These are phyloP conservation scores for Escallonia herrerae DNA, from an alignment of 129 eudicot species.

Conservation along the genomic window DNA sequence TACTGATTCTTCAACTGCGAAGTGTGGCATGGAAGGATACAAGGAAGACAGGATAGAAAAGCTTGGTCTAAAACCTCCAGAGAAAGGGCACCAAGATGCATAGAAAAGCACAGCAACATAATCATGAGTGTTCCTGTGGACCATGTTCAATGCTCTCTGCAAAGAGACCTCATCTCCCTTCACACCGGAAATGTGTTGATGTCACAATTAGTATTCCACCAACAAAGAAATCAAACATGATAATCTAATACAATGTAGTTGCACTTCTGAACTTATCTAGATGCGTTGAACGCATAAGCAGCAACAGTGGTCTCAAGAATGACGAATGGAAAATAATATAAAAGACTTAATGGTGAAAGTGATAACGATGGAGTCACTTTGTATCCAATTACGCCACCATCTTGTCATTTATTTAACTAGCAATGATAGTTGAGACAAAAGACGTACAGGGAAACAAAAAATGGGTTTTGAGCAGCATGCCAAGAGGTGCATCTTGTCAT, in stretches of 20 bases:
- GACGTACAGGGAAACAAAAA: too few species aligned
- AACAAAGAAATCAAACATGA: not conserved
- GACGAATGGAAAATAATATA: too few species aligned
- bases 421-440: too few species aligned
- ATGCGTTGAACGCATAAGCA: too few species aligned
- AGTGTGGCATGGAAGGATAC: conserved; percentile 78
- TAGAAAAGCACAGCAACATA: conserved; percentile 72
- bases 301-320: too few species aligned
- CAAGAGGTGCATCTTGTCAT: too few species aligned
- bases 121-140: conserved; percentile 39
- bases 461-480: too few species aligned
- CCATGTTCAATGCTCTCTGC: conserved; percentile 54
- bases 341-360: too few species aligned
- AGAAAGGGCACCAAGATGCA: conserved; percentile 93
- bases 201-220: conserved; percentile 12
- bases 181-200: conserved; percentile 18
- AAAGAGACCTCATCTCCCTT: conserved; percentile 70
- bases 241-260: not conserved
- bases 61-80: conserved; percentile 53
- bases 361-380: too few species aligned
- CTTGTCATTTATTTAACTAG: too few species aligned
- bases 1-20: conserved; percentile 68
- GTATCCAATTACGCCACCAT: too few species aligned
- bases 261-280: too few species aligned
- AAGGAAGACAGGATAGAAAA: conserved; percentile 52